A percentile compares a stretch with the other conserved stretches of the same genome.
Conservation (phyloP, 257 asterid genomes). For the Solanum infundibuliforme region DNA sequence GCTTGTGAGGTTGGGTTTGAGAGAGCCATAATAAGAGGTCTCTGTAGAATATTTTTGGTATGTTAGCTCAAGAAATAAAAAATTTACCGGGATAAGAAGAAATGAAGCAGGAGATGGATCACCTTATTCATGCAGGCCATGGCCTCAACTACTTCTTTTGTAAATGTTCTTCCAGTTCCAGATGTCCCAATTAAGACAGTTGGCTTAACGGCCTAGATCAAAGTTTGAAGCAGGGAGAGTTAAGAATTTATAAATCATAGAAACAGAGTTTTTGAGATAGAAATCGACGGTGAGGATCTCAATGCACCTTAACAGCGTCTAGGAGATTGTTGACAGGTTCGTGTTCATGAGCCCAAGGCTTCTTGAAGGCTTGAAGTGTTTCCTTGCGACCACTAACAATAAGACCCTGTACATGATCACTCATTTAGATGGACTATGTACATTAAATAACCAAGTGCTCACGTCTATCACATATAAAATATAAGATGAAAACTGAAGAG, state of each 20-base stretch:
- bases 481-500: background rate
- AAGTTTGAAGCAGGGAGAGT: background rate
- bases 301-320: constrained; percentile 82
- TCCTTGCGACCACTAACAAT: constrained; percentile 70
- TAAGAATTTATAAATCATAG: background rate
- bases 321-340: constrained; percentile 60
- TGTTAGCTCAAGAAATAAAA: background rate
- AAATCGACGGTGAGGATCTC: background rate
- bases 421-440: background rate
- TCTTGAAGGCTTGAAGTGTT: constrained; percentile 90
- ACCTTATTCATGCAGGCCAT: constrained; percentile 80
- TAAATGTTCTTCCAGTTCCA: constrained; percentile 80
- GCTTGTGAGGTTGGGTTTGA: constrained; percentile 97
- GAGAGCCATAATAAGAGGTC: constrained; percentile 93
- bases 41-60: constrained; percentile 28
- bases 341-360: constrained; percentile 97
- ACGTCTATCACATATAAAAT: background rate
- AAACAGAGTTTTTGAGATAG: background rate
- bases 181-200: constrained; percentile 90
- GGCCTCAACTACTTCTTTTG: constrained; percentile 83
- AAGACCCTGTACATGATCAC: constrained; percentile 48
- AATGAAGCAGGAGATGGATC: background rate
- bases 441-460: background rate
- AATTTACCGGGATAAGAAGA: background rate
- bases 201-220: constrained; percentile 72